Conservation (phyloP, 1,284 basidiomycete genomes). For the Leccinum variabile region DNA sequence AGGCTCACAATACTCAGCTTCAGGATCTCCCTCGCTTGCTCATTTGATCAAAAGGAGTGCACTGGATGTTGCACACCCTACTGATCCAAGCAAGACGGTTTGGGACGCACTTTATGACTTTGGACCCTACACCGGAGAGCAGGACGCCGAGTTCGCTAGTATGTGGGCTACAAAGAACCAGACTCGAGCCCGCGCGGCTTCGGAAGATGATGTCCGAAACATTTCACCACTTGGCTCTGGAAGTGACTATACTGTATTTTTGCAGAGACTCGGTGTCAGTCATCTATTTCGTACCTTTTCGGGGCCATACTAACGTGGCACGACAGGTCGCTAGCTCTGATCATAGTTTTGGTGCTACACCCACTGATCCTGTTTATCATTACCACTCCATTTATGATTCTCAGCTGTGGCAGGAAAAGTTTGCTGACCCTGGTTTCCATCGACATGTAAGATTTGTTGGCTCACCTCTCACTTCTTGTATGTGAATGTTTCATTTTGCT, state of each 20-base stretch:
- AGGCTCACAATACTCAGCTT: constrained; percentile 61
- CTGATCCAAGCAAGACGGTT: constrained; percentile 48
- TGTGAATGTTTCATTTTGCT: constrained; percentile 3
- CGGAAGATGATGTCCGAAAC: constrained; percentile 22
- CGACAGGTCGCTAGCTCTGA: constrained; percentile 49
- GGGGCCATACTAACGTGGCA: constrained; percentile 6
- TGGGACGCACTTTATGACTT: constrained; percentile 66
- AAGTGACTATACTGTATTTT: constrained; percentile 81
- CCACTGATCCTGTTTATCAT: constrained; percentile 69
- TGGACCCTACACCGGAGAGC: constrained; percentile 48
- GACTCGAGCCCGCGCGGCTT: constrained; percentile 21
- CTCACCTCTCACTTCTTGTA: background rate
- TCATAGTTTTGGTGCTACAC: constrained; percentile 38
- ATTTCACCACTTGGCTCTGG: constrained; percentile 52
- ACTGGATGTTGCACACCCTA: constrained; percentile 68
- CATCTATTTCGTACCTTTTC: constrained; percentile 20
- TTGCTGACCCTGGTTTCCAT: constrained; percentile 75
- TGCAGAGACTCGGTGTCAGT: constrained; percentile 54
- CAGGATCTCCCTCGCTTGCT: constrained; percentile 76
- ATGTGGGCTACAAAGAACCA: constrained; percentile 32
- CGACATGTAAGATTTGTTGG: constrained; percentile 52
- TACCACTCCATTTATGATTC: constrained; percentile 86
- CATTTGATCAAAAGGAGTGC: constrained; percentile 71
- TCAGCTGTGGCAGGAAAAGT: constrained; percentile 72
- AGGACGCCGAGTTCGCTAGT: constrained; percentile 35